Percentiles rank a stretch among this genome's conserved stretches.
phyloP scores from a whole-genome alignment of 768 basidiomycete species.

The Leucocoprinus birnbaumii region DNA sequence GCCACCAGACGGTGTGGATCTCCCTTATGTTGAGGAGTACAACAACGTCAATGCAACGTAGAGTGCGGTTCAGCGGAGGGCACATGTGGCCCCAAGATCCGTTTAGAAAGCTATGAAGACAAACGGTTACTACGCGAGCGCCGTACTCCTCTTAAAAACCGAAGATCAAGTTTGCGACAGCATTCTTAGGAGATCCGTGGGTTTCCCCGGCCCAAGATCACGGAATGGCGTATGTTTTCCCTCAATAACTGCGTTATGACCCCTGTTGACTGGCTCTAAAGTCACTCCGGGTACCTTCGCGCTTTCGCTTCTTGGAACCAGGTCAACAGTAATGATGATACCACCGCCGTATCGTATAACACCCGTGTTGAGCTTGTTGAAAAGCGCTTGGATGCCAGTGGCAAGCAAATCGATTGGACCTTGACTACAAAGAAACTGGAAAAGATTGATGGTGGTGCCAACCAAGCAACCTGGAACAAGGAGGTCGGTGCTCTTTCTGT shows the following conservation, averaged over 20 bases:
- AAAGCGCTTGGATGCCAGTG: conserved; percentile 29
- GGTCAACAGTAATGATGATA: conserved; percentile 40
- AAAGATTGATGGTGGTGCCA: conserved; percentile 11
- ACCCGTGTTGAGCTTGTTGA: conserved; percentile 46
- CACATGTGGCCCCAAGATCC: conserved; percentile 34
- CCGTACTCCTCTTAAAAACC: not conserved
- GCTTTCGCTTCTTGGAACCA: conserved; percentile 39
- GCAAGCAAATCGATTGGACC: conserved; percentile 31
- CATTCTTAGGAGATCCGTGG: conserved; percentile 20
- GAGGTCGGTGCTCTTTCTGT: conserved; percentile 22
- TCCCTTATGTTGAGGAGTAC: conserved; percentile 27
- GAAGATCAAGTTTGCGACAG: not conserved
- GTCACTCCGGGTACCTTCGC: conserved; percentile 35
- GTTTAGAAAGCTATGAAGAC: conserved; percentile 32
- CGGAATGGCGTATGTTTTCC: conserved; percentile 28
- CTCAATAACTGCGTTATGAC: no score
- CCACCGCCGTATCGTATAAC: conserved; percentile 35
- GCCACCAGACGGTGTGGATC: conserved; percentile 26
- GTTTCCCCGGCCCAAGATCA: conserved; percentile 27
- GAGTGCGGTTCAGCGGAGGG: conserved; percentile 18
- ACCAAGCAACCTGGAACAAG: conserved; percentile 34
- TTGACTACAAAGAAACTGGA: conserved; percentile 30
- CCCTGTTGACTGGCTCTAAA: no score
- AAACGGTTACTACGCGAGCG: conserved; percentile 31
- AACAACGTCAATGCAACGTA: conserved; percentile 18